Conservation (phyloP, 768 basidiomycete species). For the Trametes meyenii region DNA sequence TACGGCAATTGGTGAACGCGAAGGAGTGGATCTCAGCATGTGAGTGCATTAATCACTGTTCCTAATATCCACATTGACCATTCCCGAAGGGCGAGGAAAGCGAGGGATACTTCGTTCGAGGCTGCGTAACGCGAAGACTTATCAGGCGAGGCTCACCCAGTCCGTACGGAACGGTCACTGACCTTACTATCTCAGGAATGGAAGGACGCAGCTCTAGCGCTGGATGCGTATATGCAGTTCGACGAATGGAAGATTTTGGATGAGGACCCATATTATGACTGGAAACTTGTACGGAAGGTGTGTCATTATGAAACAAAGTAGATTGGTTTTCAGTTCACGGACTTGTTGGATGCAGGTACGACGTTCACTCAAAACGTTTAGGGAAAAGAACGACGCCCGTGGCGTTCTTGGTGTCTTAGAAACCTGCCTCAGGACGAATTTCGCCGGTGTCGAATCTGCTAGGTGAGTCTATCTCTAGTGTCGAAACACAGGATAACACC, state of each 20-base stretch:
- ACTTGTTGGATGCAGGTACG: conserved; percentile 51
- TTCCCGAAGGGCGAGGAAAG: conserved; percentile 87
- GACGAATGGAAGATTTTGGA: conserved; percentile 89
- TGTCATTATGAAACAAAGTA: background rate
- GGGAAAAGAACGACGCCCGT: conserved; percentile 79
- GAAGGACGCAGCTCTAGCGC: conserved; percentile 74
- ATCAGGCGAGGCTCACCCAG: conserved; percentile 52
- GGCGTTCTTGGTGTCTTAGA: conserved; percentile 90
- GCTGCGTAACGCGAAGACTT: conserved; percentile 73
- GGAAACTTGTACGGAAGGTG: conserved; percentile 81
- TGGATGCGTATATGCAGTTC: conserved; percentile 86
- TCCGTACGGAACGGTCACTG: background rate
- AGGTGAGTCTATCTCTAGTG: conserved; percentile 47
- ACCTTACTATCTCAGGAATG: conserved; percentile 60
- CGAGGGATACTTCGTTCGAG: conserved; percentile 78
- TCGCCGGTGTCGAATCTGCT: conserved; percentile 88
- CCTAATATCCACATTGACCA: conserved; percentile 2
- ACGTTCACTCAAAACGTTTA: conserved; percentile 67
- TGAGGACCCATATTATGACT: conserved; percentile 91
- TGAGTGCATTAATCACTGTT: conserved; percentile 38
- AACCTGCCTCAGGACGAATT: conserved; percentile 88
- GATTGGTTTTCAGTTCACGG: background rate
- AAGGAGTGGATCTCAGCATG: conserved; percentile 94
- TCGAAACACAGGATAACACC: too few species aligned
- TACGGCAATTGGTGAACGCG: conserved; percentile 90